phyloP scores from a whole-genome alignment of 768 basidiomycete species.

The Mycena latifolia region DNA sequence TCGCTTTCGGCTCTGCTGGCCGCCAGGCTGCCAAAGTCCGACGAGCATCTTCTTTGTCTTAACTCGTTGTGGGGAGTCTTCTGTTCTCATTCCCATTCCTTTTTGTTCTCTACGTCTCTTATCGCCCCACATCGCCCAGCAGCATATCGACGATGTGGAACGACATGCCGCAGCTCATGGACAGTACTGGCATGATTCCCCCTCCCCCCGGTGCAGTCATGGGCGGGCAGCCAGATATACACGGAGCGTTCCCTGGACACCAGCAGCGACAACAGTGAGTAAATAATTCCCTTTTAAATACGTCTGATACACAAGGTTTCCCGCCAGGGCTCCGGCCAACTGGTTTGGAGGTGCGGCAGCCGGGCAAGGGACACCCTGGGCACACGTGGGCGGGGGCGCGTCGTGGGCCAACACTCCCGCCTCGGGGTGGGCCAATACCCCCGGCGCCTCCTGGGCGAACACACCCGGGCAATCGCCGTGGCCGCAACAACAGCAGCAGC shows the following conservation, averaged over 20 bases:
- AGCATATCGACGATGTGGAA: slow-evolving; percentile 10
- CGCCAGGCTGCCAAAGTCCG: slow-evolving; percentile 3
- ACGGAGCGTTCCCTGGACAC: slow-evolving; percentile 23
- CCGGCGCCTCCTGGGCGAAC: slow-evolving; percentile 28
- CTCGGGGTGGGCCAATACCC: slow-evolving; percentile 19
- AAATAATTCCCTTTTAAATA: too few species aligned
- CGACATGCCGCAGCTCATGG: slow-evolving; percentile 5
- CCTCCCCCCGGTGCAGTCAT: slow-evolving; percentile 23
- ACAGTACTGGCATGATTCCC: neutral
- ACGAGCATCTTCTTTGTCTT: slow-evolving; percentile 13
- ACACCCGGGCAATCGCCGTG: slow-evolving; percentile 5
- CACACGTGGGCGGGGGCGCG: neutral
- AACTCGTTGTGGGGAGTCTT: too few species aligned
- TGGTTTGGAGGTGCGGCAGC: slow-evolving; percentile 9
- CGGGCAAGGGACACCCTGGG: slow-evolving; percentile 12
- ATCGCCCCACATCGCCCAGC: neutral
- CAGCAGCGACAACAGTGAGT: slow-evolving; percentile 28
- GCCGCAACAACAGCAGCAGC: slow-evolving; percentile 3
- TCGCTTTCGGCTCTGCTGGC: neutral
- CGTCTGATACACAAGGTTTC: too few species aligned
- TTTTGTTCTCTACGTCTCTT: neutral
- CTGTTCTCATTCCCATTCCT: neutral
- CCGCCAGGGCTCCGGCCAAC: neutral
- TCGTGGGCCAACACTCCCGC: slow-evolving; percentile 16
- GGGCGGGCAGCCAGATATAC: slow-evolving; percentile 16